Evolutionary conservation across 2,329 filamentous ascomycete genomes (phyloP), one percentile per base, ranked within the genome.

Genomic region (Penicillium capsulatum): DNA sequence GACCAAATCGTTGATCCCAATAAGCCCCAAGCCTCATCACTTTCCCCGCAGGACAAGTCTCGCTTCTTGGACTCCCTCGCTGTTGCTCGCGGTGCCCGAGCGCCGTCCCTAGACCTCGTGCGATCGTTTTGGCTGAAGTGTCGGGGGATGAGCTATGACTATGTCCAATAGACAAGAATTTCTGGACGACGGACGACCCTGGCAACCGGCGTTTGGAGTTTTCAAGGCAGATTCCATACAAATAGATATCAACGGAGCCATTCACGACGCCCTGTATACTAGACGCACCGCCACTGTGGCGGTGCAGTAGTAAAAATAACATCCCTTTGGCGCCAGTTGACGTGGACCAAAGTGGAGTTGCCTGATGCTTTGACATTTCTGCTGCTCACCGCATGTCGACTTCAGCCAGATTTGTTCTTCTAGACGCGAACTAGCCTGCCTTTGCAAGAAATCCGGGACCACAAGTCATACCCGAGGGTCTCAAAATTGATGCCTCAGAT

Each of bases 401-500:
- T 20, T 35, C 31, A 31, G 9, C 19, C 19, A 9, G 19, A 22
- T 5, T 22, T n/a, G n/a, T n/a, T n/a, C n/a, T n/a, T 22, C 9
- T 5, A 9, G 19, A 22, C 9, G 19, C 19, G 5, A 5, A 22
- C 5, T 22, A 5, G 9, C 9, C 19, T 22, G 19, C 9, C 19
- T 22, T 9, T 5, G 5, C 19, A 22, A 22, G 19, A 22, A 5
- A 22, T 22, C 19, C 19, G 9, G 19, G 9, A 5, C 19, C 9
- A 22, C 19, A 5, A 22, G 19, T 22, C n/a, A 9, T 22, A 7
- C 13, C n/a, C 14, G 29, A 2, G 2, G 9, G 13, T 17, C 17
- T 14, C 11, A 15, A 32, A 31, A 20, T 26, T 31, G 19, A 85
- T 85, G 81, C 77, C 81, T 44, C 80, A 81, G 64, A 76, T 81